Conservation (phyloP, 306 rosid genomes). For the Adenanthera pavonina region DNA sequence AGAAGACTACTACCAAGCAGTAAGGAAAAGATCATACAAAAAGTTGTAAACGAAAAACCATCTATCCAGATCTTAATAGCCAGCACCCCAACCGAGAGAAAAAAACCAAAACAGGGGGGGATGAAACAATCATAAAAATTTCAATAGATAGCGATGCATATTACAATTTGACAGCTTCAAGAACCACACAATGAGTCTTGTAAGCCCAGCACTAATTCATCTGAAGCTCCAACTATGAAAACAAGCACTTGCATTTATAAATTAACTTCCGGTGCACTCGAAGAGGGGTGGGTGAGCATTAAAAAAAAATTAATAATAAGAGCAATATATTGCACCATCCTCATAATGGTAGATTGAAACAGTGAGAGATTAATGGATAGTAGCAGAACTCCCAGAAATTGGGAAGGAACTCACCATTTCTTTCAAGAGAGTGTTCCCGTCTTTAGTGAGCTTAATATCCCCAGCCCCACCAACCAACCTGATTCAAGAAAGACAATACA, state of each 20-base stretch:
- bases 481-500: conserved; percentile 12
- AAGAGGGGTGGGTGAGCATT: neutral
- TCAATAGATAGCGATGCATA: neutral
- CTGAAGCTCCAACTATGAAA: neutral
- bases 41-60: neutral
- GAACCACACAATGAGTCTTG: neutral
- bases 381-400: neutral
- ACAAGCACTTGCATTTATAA: neutral
- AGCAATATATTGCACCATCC: neutral
- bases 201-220: neutral
- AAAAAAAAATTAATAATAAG: neutral
- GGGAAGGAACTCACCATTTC: conserved; percentile 68
- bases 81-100: neutral
- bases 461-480: conserved; percentile 99
- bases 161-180: neutral
- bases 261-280: neutral
- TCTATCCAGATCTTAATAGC: neutral
- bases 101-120: neutral
- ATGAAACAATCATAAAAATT: neutral
- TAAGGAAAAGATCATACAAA: neutral
- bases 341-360: neutral
- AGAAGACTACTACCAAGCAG: neutral
- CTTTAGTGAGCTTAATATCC: conserved; percentile 95
- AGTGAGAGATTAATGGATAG: neutral
- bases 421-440: conserved; percentile 92